These are phyloP conservation scores for Pseudogymnoascus sp. DNA, from an alignment of 2,329 filamentous ascomycete species.

Conservation along the genomic window DNA sequence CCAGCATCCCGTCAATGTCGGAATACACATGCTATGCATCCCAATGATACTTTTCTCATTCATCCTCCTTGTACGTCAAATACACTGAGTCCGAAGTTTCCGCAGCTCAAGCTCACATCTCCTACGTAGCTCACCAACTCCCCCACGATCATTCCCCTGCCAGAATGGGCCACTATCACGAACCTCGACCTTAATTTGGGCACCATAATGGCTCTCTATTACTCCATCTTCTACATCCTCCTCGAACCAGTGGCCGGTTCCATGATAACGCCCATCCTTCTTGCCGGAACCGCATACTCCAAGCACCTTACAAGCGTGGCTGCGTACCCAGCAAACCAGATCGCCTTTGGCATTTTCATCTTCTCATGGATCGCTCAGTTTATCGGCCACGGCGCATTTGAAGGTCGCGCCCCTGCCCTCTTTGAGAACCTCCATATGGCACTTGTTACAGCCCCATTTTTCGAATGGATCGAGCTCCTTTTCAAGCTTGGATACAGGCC, in stretches of 20 bases:
- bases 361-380: slow-evolving; percentile 84
- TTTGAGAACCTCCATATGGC: slow-evolving; percentile 90
- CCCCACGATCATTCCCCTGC: slow-evolving; percentile 54
- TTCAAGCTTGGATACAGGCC: slow-evolving; percentile 87
- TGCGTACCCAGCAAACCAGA: slow-evolving; percentile 32
- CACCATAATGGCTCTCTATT: slow-evolving; percentile 56
- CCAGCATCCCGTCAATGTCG: slow-evolving; percentile 66
- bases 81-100: not conserved
- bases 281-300: slow-evolving; percentile 63
- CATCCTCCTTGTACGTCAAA: slow-evolving; percentile 56
- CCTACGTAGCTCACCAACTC: slow-evolving; percentile 48
- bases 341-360: slow-evolving; percentile 59
- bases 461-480: slow-evolving; percentile 91
- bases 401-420: slow-evolving; percentile 78
- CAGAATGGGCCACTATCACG: slow-evolving; percentile 57
- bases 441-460: slow-evolving; percentile 85
- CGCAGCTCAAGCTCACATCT: slow-evolving; percentile 18
- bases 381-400: slow-evolving; percentile 80
- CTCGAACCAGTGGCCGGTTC: slow-evolving; percentile 90
- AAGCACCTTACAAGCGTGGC: slow-evolving; percentile 57
- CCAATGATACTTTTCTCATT: slow-evolving; percentile 64
- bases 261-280: slow-evolving; percentile 64
- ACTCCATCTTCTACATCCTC: slow-evolving; percentile 75
- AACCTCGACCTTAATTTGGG: slow-evolving; percentile 58
- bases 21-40: slow-evolving; percentile 73